Evolutionary conservation across 441 rosid genomes (phyloP), one percentile per base, ranked within the genome.

Genomic region (Codiaeum variegatum): DNA sequence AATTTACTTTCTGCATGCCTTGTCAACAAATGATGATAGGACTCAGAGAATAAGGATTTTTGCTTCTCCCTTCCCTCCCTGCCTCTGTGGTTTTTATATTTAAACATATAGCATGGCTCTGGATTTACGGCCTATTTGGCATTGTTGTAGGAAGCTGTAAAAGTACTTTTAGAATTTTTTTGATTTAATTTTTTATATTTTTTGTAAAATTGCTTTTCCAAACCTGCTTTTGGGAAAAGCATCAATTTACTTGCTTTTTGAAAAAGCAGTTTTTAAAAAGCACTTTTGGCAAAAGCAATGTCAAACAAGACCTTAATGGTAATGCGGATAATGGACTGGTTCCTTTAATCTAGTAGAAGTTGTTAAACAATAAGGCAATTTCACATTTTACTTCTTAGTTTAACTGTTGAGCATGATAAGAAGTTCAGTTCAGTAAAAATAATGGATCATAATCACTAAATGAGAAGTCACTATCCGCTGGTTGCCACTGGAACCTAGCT

Each of bases 391-490:
- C 7, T 19, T 67, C n/a, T 21, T 65, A 66, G 66, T 59, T 51
- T 67, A n/a, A 19, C 52, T 15, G 16, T 11, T 54, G 12, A 42
- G 34, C 61, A 12, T 24, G 29, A n/a, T 7, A 8, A 51, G 44
- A 54, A 58, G 63, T 72, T 54, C 28, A 69, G 42, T 24, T 63
- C 60, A 52, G 31, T 70, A 32, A 11, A 69, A 71, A 52, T 31
- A 44, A 28, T 74, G 46, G 46, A 34, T 26, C 38, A 29, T 31
- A 24, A 42, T 36, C n/a, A 49, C 26, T 77, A 23, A 67, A 40
- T 38, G 73, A 88, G 86, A 0, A 77, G 64, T 10, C 56, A 23
- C 75, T 28, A 5, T 3, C 12, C n/a, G 13, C 19, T 10, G n/a
- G 10, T 78, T 73, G 36, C 19, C 21, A 12, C 59, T 40, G n/a